Evolutionary conservation across 257 asterid species (phyloP), one percentile per base, ranked within the genome.

Genomic region (Eucommia ulmoides): DNA sequence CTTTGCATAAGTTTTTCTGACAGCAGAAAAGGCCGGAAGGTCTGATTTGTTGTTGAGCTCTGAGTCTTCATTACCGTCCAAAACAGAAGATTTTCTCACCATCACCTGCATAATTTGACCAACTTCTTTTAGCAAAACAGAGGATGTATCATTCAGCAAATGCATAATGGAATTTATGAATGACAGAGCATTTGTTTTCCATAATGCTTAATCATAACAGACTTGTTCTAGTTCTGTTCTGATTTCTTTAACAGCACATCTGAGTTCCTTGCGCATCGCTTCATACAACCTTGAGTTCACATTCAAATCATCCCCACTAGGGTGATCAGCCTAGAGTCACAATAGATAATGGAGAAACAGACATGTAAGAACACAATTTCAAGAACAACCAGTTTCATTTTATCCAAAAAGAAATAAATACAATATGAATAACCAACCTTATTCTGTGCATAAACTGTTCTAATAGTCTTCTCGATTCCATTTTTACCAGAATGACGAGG

Each of bases 211-310:
- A 55, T n/a, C 48, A 29, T 10, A 19, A 66, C 73, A 45, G 48
- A 83, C 98, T 33, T 85, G 92, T 67, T 86, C 80, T 65, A 83
- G 74, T 68, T 83, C 95, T 20, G 77, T 73, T 74, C 76, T 74
- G 50, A 85, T 78, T 67, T 86, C 92, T 51, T 83, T 74, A 67
- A 78, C 94, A 53, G 98, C 96, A 71, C 72, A 66, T 72, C 88
- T 69, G 56, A 89, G 77, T 66, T 85, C 93, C 62, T 86, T 83
- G 44, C 75, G 46, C 87, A 81, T 86, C 60, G 67, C 89, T 72
- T 70, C 95, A 65, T 79, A 75, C 38, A 29, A 29, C 8, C 38
- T 12, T 14, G 81, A 58, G 52, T 74, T 87, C 60, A 65, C 75
- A 55, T 72, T 66, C 22, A 51, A 61, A 63, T 46, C 74, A 70